Evolutionary conservation across 306 rosid species (phyloP), one percentile per base, ranked within the genome.

Genomic region (Ceratonia siliqua): DNA sequence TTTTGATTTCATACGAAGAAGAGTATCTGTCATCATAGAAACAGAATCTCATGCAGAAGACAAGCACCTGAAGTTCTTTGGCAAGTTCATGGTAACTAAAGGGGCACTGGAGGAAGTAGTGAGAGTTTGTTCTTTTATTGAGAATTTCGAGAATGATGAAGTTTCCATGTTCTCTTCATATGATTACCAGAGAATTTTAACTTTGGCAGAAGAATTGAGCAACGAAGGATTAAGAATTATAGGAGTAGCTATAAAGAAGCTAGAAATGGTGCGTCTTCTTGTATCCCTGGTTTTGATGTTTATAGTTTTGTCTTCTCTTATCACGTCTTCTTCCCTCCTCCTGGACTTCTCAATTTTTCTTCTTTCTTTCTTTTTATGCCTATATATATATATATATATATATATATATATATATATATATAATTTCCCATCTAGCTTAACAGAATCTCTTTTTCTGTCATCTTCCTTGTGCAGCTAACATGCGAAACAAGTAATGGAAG

Each of bases 61-160:
- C 17, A 65, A 43, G 25, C 62, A 71, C 45, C 79, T 72, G 0
- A 79, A 79, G 8, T 46, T 83, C 50, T 66, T n/a, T 14, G 82
- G 77, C 21, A 81, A 83, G 83, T 79, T 81, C 62, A 55, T 87
- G 85, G 83, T 92, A 56, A 92, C 93, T 54, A 92, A 92, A 87
- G 97, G 97, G 79, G 97, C 97, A 73, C 70, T 89, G 39, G 89
- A 87, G 80, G 97, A 92, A 92, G 90, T 92, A 46, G 28, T 86
- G 69, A 85, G 78, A 76, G 81, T 89, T 57, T 89, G 96, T 76
- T 83, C 97, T 79, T 89, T 38, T 11, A 68, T 87, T 55, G 91
- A 87, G 68, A 83, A 83, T 75, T 79, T 80, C 12, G 79, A 84
- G 35, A 49, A 53, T 21, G 76, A 75, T 42, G 75, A 43, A 63